Evolutionary conservation across 139 green algal species (phyloP).

Genomic region (Coelastrella sp.): DNA sequence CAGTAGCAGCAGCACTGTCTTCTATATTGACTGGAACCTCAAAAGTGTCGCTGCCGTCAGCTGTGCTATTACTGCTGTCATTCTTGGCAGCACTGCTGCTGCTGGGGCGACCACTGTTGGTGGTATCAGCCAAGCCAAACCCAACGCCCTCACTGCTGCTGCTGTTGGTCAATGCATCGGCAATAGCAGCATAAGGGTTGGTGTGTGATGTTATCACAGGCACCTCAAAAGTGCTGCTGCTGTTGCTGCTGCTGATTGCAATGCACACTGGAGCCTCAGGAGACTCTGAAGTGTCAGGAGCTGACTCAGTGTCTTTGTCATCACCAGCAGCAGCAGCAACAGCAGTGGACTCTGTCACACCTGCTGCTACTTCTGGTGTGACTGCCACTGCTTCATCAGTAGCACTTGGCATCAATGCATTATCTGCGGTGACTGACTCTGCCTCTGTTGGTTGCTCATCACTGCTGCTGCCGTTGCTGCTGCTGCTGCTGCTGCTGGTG

Average conservation of each 20-base stretch:
- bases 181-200: background rate
- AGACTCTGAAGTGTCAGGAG: background rate
- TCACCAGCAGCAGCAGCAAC: background rate
- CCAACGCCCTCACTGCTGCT: conserved; percentile 24
- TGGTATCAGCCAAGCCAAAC: too few relatives aligned
- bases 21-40: conserved; percentile 14
- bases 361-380: background rate
- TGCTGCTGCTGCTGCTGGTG: conserved; percentile 11
- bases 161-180: background rate
- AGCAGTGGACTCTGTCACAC: background rate
- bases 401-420: too few relatives aligned
- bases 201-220: background rate
- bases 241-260: background rate
- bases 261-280: background rate
- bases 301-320: background rate
- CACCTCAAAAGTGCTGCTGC: background rate
- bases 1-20: too few relatives aligned
- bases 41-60: background rate
- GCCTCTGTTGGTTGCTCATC: background rate
- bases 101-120: too few relatives aligned
- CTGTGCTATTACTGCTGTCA: background rate
- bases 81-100: conserved; percentile 10
- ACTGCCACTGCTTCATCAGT: too few relatives aligned
- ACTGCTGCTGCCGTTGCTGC: background rate
- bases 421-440: too few relatives aligned